A percentile compares a stretch with the other conserved stretches of the same genome.
Conservation (phyloP, 2,329 filamentous ascomycete genomes). For the Fonsecaea multimorphosa region DNA sequence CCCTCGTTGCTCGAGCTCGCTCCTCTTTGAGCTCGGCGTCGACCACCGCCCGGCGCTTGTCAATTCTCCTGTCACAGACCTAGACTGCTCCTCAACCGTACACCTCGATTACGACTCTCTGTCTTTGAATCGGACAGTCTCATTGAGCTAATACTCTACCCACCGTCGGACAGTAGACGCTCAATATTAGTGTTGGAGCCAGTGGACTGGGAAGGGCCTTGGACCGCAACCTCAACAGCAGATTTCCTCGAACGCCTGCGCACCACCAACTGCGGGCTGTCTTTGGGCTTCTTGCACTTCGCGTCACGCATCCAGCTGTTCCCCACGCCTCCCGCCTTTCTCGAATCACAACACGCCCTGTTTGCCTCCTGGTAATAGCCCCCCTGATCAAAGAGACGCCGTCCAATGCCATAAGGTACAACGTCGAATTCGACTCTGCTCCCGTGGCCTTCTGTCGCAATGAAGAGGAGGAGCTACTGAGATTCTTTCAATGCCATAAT, state of each 20-base stretch:
- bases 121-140: neutral
- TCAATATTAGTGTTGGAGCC: neutral
- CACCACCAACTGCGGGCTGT: conserved; percentile 17
- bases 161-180: neutral
- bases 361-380: neutral
- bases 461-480: conserved; percentile 26
- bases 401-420: conserved; percentile 4
- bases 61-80: neutral
- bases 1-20: neutral
- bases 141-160: neutral
- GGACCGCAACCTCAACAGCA: neutral
- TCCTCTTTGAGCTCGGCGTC: neutral
- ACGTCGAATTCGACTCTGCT: neutral
- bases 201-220: neutral
- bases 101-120: neutral
- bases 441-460: conserved; percentile 22
- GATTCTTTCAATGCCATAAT: conserved; percentile 8
- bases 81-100: neutral
- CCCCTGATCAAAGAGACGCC: neutral
- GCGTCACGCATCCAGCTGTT: conserved; percentile 25
- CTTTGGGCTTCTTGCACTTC: conserved; percentile 24
- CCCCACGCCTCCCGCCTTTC: conserved; percentile 18
- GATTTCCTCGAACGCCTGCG: conserved; percentile 8
- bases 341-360: neutral
- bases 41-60: neutral